Conservation (phyloP, 2,329 filamentous ascomycete genomes). For the Amylocarpus encephaloides region DNA sequence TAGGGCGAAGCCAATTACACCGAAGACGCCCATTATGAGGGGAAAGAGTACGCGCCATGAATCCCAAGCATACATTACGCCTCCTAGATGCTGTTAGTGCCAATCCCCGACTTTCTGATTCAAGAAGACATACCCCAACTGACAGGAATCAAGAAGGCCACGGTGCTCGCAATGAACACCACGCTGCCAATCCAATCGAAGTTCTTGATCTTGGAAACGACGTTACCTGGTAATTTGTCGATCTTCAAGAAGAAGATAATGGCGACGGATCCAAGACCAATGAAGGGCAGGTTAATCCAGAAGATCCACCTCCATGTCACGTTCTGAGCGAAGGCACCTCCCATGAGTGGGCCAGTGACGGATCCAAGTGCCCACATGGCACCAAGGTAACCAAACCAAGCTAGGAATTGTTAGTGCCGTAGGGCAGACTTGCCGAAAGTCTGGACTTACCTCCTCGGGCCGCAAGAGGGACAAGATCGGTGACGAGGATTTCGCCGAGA, state of each 20-base stretch:
- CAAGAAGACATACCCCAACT: conserved; percentile 42
- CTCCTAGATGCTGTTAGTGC: conserved; percentile 36
- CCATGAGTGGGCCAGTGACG: conserved; percentile 44
- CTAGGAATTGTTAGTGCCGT: conserved; percentile 3
- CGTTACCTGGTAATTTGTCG: conserved; percentile 18
- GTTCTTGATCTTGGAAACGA: conserved; percentile 34
- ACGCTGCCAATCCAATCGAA: conserved; percentile 59
- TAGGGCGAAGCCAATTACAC: conserved; percentile 45
- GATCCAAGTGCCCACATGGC: conserved; percentile 49
- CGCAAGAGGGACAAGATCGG: conserved; percentile 40
- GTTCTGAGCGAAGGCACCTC: conserved; percentile 48
- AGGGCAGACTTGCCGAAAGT: conserved; percentile 6
- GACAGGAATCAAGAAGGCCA: conserved; percentile 54
- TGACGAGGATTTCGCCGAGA: conserved; percentile 41
- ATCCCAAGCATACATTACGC: conserved; percentile 58
- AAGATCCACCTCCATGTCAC: conserved; percentile 57
- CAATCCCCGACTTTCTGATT: background rate
- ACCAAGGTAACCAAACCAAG: conserved; percentile 33
- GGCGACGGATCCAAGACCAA: conserved; percentile 20
- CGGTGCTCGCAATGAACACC: conserved; percentile 53
- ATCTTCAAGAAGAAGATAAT: conserved; percentile 27
- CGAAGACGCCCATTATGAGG: conserved; percentile 46
- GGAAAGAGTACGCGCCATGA: conserved; percentile 58
- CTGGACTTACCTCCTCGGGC: conserved; percentile 32
- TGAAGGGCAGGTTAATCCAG: conserved; percentile 38